These are phyloP conservation scores for Mesostigma viride DNA, from an alignment of 139 green algal species.

Conservation along the genomic window DNA sequence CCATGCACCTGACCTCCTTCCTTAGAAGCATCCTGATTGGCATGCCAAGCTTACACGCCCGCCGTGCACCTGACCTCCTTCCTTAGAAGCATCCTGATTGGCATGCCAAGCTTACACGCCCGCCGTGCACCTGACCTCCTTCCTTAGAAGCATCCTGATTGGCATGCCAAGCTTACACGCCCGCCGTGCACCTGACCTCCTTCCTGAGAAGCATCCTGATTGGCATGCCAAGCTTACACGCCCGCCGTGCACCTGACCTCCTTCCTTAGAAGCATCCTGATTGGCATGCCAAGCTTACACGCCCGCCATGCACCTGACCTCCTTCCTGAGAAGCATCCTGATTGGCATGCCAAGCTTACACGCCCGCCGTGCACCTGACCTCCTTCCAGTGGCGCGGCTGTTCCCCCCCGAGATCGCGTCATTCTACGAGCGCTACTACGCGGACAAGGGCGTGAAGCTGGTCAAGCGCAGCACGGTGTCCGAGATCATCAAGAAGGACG, in stretches of 20 bases:
- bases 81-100: too few relatives aligned
- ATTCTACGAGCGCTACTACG: constrained; percentile 51
- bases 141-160: too few relatives aligned
- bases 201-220: too few relatives aligned
- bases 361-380: neutral
- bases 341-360: constrained; percentile 3
- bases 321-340: neutral
- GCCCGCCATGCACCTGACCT: neutral
- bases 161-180: too few relatives aligned
- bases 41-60: too few relatives aligned
- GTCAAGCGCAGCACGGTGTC: constrained; percentile 45
- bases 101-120: too few relatives aligned
- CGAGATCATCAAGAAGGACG: too few relatives aligned
- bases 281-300: neutral
- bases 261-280: neutral
- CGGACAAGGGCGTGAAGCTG: constrained; percentile 56
- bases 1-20: too few relatives aligned
- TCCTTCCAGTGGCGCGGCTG: constrained; percentile 49
- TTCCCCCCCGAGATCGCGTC: constrained; percentile 59
- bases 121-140: too few relatives aligned
- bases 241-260: neutral
- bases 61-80: too few relatives aligned
- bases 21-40: too few relatives aligned
- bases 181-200: too few relatives aligned
- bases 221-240: neutral